Percentiles rank a stretch among this genome's conserved stretches.
These are phyloP conservation scores for Vigna trinervia DNA, from an alignment of 306 rosid species.

Conservation along the genomic window DNA sequence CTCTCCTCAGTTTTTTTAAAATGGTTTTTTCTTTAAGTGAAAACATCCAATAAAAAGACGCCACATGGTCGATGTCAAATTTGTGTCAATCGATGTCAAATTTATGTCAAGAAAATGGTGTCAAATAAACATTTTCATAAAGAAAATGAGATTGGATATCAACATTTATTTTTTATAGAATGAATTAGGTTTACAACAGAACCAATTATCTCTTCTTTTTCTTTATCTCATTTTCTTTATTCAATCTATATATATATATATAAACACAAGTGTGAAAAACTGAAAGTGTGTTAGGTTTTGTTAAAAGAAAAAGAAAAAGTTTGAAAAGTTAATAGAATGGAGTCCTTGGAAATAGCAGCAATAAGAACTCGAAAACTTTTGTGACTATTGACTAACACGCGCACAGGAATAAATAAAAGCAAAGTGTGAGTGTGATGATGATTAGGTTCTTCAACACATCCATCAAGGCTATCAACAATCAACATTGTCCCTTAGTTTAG, in stretches of 20 bases:
- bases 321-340: not conserved
- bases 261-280: not conserved
- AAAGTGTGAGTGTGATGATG: not conserved
- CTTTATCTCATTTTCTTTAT: too few relatives aligned
- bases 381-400: slow-evolving; percentile 15
- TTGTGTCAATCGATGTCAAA: too few relatives aligned
- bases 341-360: not conserved
- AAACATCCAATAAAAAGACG: too few relatives aligned
- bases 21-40: too few relatives aligned
- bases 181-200: too few relatives aligned
- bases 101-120: too few relatives aligned
- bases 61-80: too few relatives aligned
- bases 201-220: too few relatives aligned
- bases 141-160: too few relatives aligned
- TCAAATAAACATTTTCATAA: too few relatives aligned
- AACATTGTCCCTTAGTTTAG: not conserved
- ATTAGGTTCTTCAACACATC: not conserved
- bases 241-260: too few relatives aligned
- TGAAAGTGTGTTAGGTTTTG: not conserved
- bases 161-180: not conserved
- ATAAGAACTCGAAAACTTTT: not conserved
- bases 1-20: too few relatives aligned
- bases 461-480: not conserved
- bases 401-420: not conserved
- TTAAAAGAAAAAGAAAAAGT: not conserved